Conservation (phyloP, 768 basidiomycete species). For the Russula lepida region DNA sequence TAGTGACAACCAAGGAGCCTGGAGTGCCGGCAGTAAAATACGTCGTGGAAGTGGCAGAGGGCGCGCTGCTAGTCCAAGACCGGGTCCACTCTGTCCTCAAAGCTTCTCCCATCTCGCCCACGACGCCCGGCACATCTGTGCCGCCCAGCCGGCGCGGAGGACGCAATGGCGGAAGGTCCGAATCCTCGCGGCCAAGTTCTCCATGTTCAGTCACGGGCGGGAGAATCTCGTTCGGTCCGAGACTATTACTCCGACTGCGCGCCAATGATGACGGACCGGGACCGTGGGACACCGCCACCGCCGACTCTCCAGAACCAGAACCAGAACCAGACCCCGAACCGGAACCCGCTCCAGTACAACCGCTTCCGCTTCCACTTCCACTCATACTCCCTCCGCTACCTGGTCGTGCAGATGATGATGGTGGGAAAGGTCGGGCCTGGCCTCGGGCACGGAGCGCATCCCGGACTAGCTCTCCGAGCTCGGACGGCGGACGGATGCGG, state of each 20-base stretch:
- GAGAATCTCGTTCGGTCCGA: constrained; percentile 11
- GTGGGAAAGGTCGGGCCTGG: constrained; percentile 1
- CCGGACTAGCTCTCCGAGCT: constrained; percentile 18
- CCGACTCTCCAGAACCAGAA: neutral
- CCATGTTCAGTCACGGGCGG: constrained; percentile 19
- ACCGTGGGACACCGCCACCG: no score
- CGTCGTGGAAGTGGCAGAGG: neutral
- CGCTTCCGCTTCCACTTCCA: neutral
- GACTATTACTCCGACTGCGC: constrained; percentile 10
- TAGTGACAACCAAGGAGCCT: neutral
- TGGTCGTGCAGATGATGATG: neutral
- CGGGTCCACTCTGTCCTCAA: neutral
- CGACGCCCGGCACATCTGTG: neutral
- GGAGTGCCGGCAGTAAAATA: constrained; percentile 3
- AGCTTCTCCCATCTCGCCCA: constrained; percentile 9
- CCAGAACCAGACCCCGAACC: neutral
- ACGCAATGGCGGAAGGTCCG: neutral
- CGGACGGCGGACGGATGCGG: constrained; percentile 5
- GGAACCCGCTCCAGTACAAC: no score
- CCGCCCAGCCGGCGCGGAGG: neutral
- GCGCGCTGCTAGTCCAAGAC: constrained; percentile 6
- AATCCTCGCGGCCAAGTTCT: constrained; percentile 1
- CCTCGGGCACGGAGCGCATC: constrained; percentile 3
- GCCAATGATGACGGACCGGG: neutral
- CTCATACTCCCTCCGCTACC: neutral